phyloP scores from a whole-genome alignment of 805 yeast genomes.

The Wickerhamiella spandovensis region DNA sequence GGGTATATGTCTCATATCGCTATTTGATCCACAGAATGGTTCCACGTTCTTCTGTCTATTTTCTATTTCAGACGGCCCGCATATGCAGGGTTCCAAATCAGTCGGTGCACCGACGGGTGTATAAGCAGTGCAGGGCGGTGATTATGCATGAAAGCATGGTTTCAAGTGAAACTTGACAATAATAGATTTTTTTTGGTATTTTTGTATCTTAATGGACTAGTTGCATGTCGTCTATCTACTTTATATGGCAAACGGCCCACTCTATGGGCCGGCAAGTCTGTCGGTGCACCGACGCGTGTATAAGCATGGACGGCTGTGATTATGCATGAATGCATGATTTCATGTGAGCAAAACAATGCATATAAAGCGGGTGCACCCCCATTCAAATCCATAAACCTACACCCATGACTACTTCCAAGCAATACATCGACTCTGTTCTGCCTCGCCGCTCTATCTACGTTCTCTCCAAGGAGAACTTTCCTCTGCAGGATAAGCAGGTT shows the following conservation, averaged over 20 bases:
- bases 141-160: neutral
- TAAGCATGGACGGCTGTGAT: neutral
- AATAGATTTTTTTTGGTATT: too few species aligned
- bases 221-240: too few species aligned
- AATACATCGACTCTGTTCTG: constrained; percentile 15
- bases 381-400: neutral
- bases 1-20: too few species aligned
- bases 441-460: constrained; percentile 38
- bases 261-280: too few species aligned
- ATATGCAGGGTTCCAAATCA: too few species aligned
- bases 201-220: too few species aligned
- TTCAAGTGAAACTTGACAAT: too few species aligned
- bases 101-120: neutral
- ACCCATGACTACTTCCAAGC: neutral
- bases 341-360: neutral
- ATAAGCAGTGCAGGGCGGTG: neutral
- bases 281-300: neutral
- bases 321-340: neutral
- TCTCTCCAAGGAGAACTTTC: constrained; percentile 31
- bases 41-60: too few species aligned
- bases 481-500: constrained; percentile 31
- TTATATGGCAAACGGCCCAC: too few species aligned
- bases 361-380: neutral
- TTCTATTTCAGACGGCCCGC: too few species aligned
- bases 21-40: too few species aligned